Evolutionary conservation across 1,139 yeast genomes (phyloP), one percentile per base, ranked within the genome.

Genomic region (Arxiozyma heterogenica): DNA sequence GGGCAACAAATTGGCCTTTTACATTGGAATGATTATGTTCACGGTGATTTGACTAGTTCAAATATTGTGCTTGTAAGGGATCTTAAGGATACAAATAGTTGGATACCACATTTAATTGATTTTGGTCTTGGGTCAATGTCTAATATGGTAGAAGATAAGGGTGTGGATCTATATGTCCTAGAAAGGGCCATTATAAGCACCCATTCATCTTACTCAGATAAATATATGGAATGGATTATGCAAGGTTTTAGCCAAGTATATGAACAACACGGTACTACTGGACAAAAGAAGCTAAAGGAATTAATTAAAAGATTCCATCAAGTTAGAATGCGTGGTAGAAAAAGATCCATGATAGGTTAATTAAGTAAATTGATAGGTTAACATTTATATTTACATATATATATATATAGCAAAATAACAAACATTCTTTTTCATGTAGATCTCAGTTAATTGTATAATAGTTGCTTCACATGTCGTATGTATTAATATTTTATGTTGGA

Each of bases 31-130:
- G 95, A 89, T 59, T 80, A 88, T 71, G 83, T 90, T 34, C 99
- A 94, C 67, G 98, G 99, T 1, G 99, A 94, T 67, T 75, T 94
- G 63, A 94, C 99, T 0, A 83, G 94, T 27, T 90, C 98, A 0
- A 94, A 94, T 65, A 80, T 91, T 34, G 78, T 94, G 50, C 68
- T 91, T 12, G 76, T 75, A 34, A 38, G 18, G 15, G 43, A 47
- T 6, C 61, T 59, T 27, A 51, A 52, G 17, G 50, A 25, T 15
- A 52, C 54, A 22, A 55, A 50, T 49, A 53, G 41, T 6, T 70
- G 71, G 64, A 67, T 62, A 8, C 89, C 95, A 0, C 79, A 76
- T 46, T 71, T 93, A 63, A 94, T 94, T 56, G 99, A 94, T 65
- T 93, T 94, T 71, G 99, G 99, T 0, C 76, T 94, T 21, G 76